phyloP scores from a whole-genome alignment of 352 stramenopile species.

The Phytophthora multivora region DNA sequence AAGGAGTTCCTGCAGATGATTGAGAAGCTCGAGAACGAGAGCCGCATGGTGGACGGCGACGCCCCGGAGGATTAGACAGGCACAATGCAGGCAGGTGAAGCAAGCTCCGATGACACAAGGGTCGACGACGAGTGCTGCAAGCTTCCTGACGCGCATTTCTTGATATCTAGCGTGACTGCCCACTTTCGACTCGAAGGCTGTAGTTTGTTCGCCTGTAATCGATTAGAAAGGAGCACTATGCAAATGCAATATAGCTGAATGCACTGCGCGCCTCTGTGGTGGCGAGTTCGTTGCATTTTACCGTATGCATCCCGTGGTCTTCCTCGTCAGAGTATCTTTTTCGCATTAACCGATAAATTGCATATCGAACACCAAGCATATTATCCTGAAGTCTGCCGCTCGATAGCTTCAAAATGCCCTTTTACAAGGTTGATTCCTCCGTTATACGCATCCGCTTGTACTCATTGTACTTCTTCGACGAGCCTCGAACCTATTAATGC shows the following conservation, averaged over 20 bases:
- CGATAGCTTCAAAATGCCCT: not conserved
- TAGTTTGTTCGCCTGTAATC: slow-evolving; percentile 8
- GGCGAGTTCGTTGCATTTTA: slow-evolving; percentile 27
- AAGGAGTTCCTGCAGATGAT: slow-evolving; percentile 99
- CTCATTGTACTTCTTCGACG: slow-evolving; percentile 84
- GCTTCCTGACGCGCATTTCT: slow-evolving; percentile 9
- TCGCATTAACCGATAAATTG: too few species aligned
- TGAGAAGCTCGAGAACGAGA: slow-evolving; percentile 98
- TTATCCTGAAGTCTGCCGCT: not conserved
- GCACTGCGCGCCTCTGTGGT: slow-evolving; percentile 29
- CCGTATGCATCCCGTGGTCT: slow-evolving; percentile 12
- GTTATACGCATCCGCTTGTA: slow-evolving; percentile 70
- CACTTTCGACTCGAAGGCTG: slow-evolving; percentile 13
- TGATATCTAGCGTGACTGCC: slow-evolving; percentile 4
- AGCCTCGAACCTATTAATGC: slow-evolving; percentile 50
- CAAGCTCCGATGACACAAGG: slow-evolving; percentile 4
- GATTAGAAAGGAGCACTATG: slow-evolving; percentile 31
- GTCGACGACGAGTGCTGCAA: slow-evolving; percentile 12
- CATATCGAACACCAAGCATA: slow-evolving; percentile 1
- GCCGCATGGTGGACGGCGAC: slow-evolving; percentile 98
- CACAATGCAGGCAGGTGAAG: slow-evolving; percentile 9
- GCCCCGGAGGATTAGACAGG: slow-evolving; percentile 92
- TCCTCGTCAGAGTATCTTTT: not conserved
- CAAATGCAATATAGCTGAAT: slow-evolving; percentile 34
- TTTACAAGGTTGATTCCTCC: slow-evolving; percentile 50